A percentile compares a stretch with the other conserved stretches of the same genome.
Conservation (phyloP, 257 asterid species). For the Lycium barbarum region DNA sequence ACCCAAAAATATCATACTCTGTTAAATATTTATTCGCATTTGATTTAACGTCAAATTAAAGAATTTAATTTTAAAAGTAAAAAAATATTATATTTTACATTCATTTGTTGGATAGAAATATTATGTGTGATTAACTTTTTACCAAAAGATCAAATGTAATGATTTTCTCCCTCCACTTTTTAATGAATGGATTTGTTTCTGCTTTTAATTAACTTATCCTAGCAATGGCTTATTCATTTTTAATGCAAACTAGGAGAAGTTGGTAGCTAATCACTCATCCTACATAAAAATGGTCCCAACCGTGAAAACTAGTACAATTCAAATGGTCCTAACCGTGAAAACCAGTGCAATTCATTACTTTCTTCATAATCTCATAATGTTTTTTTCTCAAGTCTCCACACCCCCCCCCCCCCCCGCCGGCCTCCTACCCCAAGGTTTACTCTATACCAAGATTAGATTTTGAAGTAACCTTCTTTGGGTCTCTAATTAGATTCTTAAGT, state of each 20-base stretch:
- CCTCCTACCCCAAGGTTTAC: not conserved
- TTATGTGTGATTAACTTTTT: no score
- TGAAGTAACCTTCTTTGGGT: not conserved
- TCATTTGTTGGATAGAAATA: no score
- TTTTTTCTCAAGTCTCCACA: not conserved
- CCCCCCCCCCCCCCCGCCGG: no score
- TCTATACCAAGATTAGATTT: not conserved
- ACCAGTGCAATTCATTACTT: not conserved
- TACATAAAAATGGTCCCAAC: slow-evolving; percentile 26
- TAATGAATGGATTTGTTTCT: not conserved
- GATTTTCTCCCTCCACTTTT: not conserved
- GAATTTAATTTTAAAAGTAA: no score
- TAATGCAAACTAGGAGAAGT: not conserved
- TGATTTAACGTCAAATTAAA: no score
- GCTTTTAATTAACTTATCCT: not conserved
- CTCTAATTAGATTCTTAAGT: not conserved
- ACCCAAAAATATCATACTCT: not conserved
- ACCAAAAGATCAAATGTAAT: no score
- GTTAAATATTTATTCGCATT: no score
- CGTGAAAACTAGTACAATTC: not conserved
- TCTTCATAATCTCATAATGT: not conserved
- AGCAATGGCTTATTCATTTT: not conserved
- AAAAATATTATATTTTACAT: no score
- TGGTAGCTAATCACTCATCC: slow-evolving; percentile 26
- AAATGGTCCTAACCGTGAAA: not conserved